Conservation (phyloP, 805 yeast species). For the Yarrowia bubula region DNA sequence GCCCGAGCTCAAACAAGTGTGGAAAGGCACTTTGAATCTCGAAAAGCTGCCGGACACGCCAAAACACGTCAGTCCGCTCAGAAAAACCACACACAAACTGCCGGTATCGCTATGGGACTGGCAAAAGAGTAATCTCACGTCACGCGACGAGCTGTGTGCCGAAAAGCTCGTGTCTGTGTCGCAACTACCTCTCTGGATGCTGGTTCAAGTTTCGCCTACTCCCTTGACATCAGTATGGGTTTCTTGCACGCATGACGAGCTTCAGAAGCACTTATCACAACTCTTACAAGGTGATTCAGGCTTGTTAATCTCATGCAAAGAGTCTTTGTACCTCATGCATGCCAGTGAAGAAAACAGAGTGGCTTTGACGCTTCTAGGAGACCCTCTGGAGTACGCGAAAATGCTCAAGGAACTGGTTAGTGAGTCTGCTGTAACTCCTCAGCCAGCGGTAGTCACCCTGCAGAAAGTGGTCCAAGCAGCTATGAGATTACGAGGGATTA, state of each 20-base stretch:
- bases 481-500: constrained; percentile 1
- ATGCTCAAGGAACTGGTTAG: constrained; percentile 7
- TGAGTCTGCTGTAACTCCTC: neutral
- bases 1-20: constrained; percentile 17
- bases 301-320: neutral
- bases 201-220: neutral
- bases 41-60: neutral
- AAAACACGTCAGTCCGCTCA: constrained; percentile 5
- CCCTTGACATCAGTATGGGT: constrained; percentile 6
- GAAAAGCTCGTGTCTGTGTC: constrained; percentile 14
- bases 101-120: constrained; percentile 16
- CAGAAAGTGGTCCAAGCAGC: constrained; percentile 17
- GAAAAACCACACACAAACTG: neutral
- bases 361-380: neutral
- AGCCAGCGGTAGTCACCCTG: neutral
- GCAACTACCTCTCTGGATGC: constrained; percentile 18
- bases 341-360: constrained; percentile 7
- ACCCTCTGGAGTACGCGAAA: constrained; percentile 18
- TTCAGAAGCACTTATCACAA: constrained; percentile 9
- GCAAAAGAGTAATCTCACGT: neutral
- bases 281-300: constrained; percentile 12
- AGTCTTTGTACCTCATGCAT: neutral
- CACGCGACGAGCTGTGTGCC: neutral
- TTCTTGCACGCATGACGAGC: constrained; percentile 7
- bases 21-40: constrained; percentile 7